Base-by-base conservation (phyloP, 2,329 filamentous ascomycete genomes). In the Aspergillus sclerotialis region DNA sequence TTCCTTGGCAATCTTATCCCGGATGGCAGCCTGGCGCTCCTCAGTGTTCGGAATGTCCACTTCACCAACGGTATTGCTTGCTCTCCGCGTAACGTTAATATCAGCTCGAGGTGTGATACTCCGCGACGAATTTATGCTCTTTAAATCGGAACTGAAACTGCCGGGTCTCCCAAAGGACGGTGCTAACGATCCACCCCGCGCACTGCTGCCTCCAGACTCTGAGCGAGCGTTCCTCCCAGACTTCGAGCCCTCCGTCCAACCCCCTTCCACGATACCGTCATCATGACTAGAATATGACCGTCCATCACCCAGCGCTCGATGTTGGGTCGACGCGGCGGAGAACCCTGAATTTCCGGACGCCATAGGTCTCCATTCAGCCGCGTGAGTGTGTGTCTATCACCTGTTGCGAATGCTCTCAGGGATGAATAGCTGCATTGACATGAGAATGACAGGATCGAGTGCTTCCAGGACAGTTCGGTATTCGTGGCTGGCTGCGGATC, bases 1-100 rank as follows among this genome's bases (percentile, higher is more conserved):
- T 66, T 98, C 93, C 53, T 93, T 90, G 48, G 88, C 90, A 44
- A 98, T 82, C 53, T 82, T 78, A 50, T 95, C 89, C 52, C 83
- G 81, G 43, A 95, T 73, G 33, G 77, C 71, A 14, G 80, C 75
- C 50, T 94, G 78, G 26, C 79, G 75, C 61, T 87, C 80, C 58
- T 94, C 87, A 10, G 79, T 73, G 7, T 72, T 73, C 42, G 48
- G 67, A 47, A 52, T 62, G 39, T 78, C 75, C 34, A 80, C 77
- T 46, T 85, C 81, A 35, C 82, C 80, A 17, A 70, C 64, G 19
- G 62, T 64, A 52, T 70, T 55, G 45, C 56, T 60, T 4, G 53
- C 52, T 42, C 57, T 43, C 36, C 53, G 57, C 30, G 72, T 74
- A 35, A 69, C 70, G 32, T 75, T 70, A 29, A 70, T 61, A 38